Base-by-base conservation (phyloP, 345 rosid genomes). In the Eutrema japonicum region DNA sequence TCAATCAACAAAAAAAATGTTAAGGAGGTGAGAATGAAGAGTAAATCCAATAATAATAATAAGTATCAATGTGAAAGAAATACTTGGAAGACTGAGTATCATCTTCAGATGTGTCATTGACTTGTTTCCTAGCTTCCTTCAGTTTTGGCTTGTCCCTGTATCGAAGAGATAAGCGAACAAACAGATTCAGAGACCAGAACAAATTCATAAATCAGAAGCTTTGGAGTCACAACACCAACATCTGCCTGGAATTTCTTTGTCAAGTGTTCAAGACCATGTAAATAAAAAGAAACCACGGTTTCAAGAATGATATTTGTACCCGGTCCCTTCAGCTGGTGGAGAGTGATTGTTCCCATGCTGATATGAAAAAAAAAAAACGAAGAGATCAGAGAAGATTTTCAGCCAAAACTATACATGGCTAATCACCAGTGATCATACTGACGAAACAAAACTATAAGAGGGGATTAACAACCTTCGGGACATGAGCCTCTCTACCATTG, bases 61-160 rank as follows among this genome's bases (percentile, higher is more conserved):
- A 22, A 8, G 6, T 50, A 51, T 27, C 10, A 27, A 27, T n/a
- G 56, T 27, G 50, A 72, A 71, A 80, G 78, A 88, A 89, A 88
- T 92, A 92, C 90, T 43, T 49, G 32, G 82, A 59, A 76, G 89
- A 78, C 68, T 84, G 78, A 42, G 77, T 8, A 47, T 85, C 91
- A 43, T 48, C 86, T 73, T 84, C 96, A 66, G 81, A 83, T 73
- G 80, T 80, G 61, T 38, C 76, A 64, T 36, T 27, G 42, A 79
- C 67, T 53, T 41, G 92, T 64, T 83, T 85, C 71, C n/a, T 42
- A 11, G 46, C 4, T 42, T 13, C 14, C 69, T 77, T 84, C 52
- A 64, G 69, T 68, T 81, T 84, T 29, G 43, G 59, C 74, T 78
- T 83, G 55, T 85, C 89, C 81, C 96, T 92, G 85, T 42, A 76